Base-by-base conservation (phyloP, 2,329 filamentous ascomycete species). In the Diplodia sapinea region DNA sequence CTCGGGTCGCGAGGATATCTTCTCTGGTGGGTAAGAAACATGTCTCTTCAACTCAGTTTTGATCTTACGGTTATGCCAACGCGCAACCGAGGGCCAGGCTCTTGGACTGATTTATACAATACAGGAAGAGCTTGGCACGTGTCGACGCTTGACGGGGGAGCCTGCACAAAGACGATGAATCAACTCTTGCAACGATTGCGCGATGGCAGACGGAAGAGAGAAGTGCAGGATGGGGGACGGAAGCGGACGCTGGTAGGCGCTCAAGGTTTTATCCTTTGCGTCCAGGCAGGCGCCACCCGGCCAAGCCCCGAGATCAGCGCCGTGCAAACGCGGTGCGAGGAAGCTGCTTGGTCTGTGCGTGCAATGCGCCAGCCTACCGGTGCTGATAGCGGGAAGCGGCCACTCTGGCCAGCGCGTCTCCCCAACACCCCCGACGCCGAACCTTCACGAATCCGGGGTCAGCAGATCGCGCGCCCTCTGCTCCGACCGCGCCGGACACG, bases 1-100 rank as follows among this genome's bases (percentile, higher is more conserved):
- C 93, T 86, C 72, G 88, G 85, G 79, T 90, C 85, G 81, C 85
- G 85, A 77, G 80, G 80, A 80, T 78, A 73, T 81, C 81, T 86
- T 86, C 78, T 78, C 80, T 81, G 79, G 74, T 74, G 83, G 80
- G 85, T 88, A 82, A 88, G 86, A 85, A 81, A 82, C 85, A 87
- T 87, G 71, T 82, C 83, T 64, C 66, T 68, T 81, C 80, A 77
- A 72, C 73, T 78, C 78, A 78, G 74, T 76, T 80, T 82, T 77
- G 79, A 75, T 82, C 85, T 87, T 86, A 87, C 84, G 78, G 74
- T 73, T 75, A 70, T 69, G 73, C 72, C 70, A 71, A 71, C 68
- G 69, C 72, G 69, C 70, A 38, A 63, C 43, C 12, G 36, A 17
- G 57, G 50, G 15, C 29, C 43, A 36, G 59, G 13, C 59, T 63